A percentile compares a stretch with the other conserved stretches of the same genome.
Conservation (phyloP, 306 rosid species). For the Cicer bijugum region DNA sequence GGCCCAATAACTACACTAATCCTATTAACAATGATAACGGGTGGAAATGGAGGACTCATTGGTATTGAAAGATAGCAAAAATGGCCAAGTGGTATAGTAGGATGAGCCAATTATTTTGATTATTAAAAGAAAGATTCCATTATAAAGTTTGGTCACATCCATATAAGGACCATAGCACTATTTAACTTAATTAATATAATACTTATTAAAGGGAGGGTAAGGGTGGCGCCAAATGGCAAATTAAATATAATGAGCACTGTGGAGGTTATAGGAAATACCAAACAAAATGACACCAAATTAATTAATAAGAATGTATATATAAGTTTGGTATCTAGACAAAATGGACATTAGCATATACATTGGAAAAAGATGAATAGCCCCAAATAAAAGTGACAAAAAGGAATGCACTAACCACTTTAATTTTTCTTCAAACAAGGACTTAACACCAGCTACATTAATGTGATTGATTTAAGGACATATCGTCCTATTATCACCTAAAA, state of each 20-base stretch:
- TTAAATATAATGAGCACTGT: constrained; percentile 39
- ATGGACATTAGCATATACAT: constrained; percentile 33
- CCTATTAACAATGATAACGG: constrained; percentile 39
- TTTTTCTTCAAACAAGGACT: constrained; percentile 52
- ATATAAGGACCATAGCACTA: constrained; percentile 39
- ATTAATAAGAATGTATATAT: background rate
- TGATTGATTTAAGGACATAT: constrained; percentile 27
- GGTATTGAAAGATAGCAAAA: constrained; percentile 28
- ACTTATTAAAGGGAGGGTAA: background rate
- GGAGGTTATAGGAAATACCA: constrained; percentile 38
- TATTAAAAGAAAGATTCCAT: constrained; percentile 56
- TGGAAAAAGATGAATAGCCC: constrained; percentile 21
- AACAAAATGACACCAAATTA: constrained; percentile 38
- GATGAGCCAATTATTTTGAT: constrained; percentile 44
- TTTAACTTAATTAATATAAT: background rate
- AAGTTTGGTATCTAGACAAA: constrained; percentile 39
- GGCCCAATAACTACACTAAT: constrained; percentile 41
- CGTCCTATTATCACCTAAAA: constrained; percentile 17
- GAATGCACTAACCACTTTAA: constrained; percentile 32
- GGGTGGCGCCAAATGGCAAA: constrained; percentile 32
- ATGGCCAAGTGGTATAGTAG: constrained; percentile 28
- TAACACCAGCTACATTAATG: constrained; percentile 43
- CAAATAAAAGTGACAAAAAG: constrained; percentile 50
- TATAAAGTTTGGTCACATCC: constrained; percentile 50
- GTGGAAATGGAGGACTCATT: constrained; percentile 31